Percentiles rank a stretch among this genome's conserved stretches.
Conservation (phyloP, 1,284 basidiomycete genomes). For the Heterobasidion parviporum region DNA sequence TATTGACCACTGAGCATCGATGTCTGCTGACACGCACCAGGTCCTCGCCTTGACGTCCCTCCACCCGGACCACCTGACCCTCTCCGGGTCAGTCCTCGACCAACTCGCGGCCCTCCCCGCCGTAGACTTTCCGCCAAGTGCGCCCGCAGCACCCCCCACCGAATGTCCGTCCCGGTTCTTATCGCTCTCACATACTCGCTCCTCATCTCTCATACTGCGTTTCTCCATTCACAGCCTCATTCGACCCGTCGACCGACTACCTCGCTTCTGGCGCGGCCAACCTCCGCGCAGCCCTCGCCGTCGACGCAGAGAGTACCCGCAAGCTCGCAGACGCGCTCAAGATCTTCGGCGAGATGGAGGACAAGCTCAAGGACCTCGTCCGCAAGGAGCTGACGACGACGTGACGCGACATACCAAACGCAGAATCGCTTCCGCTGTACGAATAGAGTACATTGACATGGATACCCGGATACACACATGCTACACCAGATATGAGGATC, state of each 20-base stretch:
- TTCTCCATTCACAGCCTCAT: neutral
- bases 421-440: too few species aligned
- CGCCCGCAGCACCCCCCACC: neutral
- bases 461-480: too few species aligned
- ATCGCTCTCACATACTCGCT: neutral
- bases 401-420: too few species aligned
- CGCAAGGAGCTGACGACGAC: slow-evolving; percentile 3
- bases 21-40: slow-evolving; percentile 14
- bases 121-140: neutral
- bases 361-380: slow-evolving; percentile 28
- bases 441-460: too few species aligned
- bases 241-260: slow-evolving; percentile 19
- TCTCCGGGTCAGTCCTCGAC: slow-evolving; percentile 35
- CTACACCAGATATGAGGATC: too few species aligned
- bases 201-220: slow-evolving; percentile 3
- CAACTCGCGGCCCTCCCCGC: slow-evolving; percentile 23
- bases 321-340: slow-evolving; percentile 35
- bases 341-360: slow-evolving; percentile 36
- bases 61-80: slow-evolving; percentile 36
- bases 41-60: slow-evolving; percentile 34
- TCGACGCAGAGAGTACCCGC: slow-evolving; percentile 29
- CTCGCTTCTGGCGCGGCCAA: slow-evolving; percentile 24
- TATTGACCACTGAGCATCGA: neutral
- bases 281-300: slow-evolving; percentile 25
- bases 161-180: too few species aligned